Conservation (phyloP, 331 rosid genomes). For the Prunus yedoensis region DNA sequence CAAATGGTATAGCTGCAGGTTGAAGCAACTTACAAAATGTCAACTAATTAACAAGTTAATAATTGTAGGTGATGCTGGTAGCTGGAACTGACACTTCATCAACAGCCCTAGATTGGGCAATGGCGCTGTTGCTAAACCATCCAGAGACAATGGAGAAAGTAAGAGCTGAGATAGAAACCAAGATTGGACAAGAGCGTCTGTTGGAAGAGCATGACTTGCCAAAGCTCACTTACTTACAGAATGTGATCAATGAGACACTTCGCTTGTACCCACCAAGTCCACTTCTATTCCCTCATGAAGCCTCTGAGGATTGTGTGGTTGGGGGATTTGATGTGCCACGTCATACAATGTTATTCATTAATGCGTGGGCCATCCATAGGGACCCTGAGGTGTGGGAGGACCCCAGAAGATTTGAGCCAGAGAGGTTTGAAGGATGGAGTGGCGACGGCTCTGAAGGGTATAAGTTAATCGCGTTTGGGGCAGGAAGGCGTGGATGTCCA, state of each 20-base stretch:
- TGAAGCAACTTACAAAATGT: no score
- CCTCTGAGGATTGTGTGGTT: conserved; percentile 23
- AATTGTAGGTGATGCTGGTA: neutral
- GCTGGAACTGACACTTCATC: conserved; percentile 23
- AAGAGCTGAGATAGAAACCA: conserved; percentile 15
- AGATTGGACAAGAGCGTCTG: conserved; percentile 13
- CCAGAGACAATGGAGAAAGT: conserved; percentile 18
- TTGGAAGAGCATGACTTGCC: conserved; percentile 17
- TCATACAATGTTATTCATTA: conserved; percentile 32
- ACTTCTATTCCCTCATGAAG: conserved; percentile 25
- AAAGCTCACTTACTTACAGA: conserved; percentile 17
- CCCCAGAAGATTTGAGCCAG: conserved; percentile 20
- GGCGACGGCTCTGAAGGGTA: conserved; percentile 10
- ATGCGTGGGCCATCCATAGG: conserved; percentile 30
- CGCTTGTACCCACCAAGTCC: conserved; percentile 25
- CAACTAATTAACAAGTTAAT: neutral
- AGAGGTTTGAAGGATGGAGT: conserved; percentile 34
- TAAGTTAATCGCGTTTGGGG: conserved; percentile 38
- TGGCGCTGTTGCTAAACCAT: conserved; percentile 26
- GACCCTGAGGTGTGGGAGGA: conserved; percentile 35
- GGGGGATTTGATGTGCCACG: conserved; percentile 26
- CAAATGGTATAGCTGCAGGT: no score
- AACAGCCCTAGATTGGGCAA: conserved; percentile 26
- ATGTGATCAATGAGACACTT: neutral
- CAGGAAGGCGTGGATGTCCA: conserved; percentile 43